These are phyloP conservation scores for Lantana camara DNA, from an alignment of 257 asterid species.

Conservation along the genomic window DNA sequence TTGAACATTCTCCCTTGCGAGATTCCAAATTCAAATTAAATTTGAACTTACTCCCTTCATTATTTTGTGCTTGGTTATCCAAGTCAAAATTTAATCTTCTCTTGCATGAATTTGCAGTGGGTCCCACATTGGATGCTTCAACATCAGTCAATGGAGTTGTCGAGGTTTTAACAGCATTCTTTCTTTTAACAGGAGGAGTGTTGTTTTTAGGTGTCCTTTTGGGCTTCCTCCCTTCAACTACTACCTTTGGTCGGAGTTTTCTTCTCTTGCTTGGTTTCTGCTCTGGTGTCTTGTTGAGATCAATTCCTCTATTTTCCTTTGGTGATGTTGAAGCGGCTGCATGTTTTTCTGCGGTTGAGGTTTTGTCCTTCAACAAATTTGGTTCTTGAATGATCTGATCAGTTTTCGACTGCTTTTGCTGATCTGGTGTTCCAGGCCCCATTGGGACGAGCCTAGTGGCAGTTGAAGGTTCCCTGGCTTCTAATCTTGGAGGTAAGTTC, in stretches of 20 bases:
- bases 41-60: slow-evolving; percentile 36
- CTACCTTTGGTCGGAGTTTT: slow-evolving; percentile 90
- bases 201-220: slow-evolving; percentile 59
- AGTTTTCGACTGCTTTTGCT: slow-evolving; percentile 41
- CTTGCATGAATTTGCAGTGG: slow-evolving; percentile 57
- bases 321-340: slow-evolving; percentile 32
- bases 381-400: slow-evolving; percentile 40
- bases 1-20: slow-evolving; percentile 37
- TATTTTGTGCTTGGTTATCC: slow-evolving; percentile 41
- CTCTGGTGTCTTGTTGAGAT: slow-evolving; percentile 72
- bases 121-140: slow-evolving; percentile 33
- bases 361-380: slow-evolving; percentile 29
- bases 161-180: slow-evolving; percentile 40
- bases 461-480: slow-evolving; percentile 44
- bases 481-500: slow-evolving; percentile 42
- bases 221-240: slow-evolving; percentile 73
- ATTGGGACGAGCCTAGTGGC: slow-evolving; percentile 36
- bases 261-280: slow-evolving; percentile 67
- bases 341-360: slow-evolving; percentile 37
- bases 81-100: slow-evolving; percentile 59
- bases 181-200: slow-evolving; percentile 39
- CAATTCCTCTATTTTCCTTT: slow-evolving; percentile 51
- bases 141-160: slow-evolving; percentile 36
- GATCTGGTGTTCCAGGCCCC: slow-evolving; percentile 66
- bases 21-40: slow-evolving; percentile 41